Base-by-base conservation (phyloP, 441 rosid genomes). In the Euphorbia schlechtendalii region DNA sequence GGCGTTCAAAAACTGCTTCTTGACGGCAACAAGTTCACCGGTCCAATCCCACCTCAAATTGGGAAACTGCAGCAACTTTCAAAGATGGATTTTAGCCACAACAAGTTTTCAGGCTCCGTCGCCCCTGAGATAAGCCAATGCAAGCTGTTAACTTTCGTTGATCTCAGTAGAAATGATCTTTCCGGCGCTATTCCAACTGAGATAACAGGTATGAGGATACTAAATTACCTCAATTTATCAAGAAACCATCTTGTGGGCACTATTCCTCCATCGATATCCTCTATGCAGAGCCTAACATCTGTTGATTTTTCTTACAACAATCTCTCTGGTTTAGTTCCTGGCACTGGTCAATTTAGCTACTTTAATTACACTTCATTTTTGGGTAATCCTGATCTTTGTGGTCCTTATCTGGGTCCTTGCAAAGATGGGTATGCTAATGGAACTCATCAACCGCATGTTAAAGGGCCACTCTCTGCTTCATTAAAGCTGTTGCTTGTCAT, bases 281-380 rank as follows among this genome's bases (percentile, higher is more conserved):
- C 81, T 48, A 93, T 93, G 98, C 98, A 90, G 79, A 90, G 97
- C 75, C 79, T 93, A 67, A 93, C 98, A 8, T 88, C 96, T 3
- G 92, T 93, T 49, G 98, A 93, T 82, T 93, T 93, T 74, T 90
- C 97, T 2, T 93, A 85, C 70, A 93, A 93, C 80, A 90, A 90
- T 69, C 97, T 93, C 59, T 78, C 97, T 59, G 98, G 98, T 65
- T 80, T 93, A 63, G 98, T 93, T 70, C 98, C 98, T 12, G 88
- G 87, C 3, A 83, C 86, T 18, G 97, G 98, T 61, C 97, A 93
- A 65, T 93, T 93, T 69, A 86, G 98, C 73, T 93, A 88, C 81
- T 93, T 93, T 51, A 93, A 93, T 73, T 93, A 83, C 82, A 93
- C 98, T 61, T 93, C 98, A 4, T 93, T 93, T 70, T 67, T 90